These are phyloP conservation scores for Boletus sp. DNA, from an alignment of 768 basidiomycete species.

Conservation along the genomic window DNA sequence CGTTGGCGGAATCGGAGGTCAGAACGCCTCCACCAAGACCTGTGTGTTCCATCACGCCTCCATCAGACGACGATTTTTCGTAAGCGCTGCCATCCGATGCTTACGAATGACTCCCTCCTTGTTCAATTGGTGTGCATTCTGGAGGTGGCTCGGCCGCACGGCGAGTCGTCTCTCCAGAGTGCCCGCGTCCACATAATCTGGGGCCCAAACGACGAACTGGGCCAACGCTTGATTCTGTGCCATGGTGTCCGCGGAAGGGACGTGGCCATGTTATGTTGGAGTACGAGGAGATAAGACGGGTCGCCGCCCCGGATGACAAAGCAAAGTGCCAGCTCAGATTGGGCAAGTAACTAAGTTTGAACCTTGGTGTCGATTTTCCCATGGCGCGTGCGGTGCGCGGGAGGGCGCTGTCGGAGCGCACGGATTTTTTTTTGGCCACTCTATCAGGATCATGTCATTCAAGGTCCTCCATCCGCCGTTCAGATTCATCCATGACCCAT, in stretches of 20 bases:
- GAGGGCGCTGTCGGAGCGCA: too few relatives aligned
- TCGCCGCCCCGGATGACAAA: not conserved
- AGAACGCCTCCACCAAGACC: conserved; percentile 56
- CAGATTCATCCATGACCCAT: not conserved
- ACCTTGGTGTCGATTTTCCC: not conserved
- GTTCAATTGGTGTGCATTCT: conserved; percentile 35
- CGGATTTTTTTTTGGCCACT: not conserved
- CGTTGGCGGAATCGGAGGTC: conserved; percentile 50
- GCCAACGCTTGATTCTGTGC: conserved; percentile 9
- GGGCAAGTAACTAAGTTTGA: conserved; percentile 11
- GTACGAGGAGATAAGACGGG: not conserved
- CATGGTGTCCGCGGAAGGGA: conserved; percentile 11
- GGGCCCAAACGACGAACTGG: conserved; percentile 60
- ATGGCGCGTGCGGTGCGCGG: not conserved
- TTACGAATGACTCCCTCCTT: conserved; percentile 48
- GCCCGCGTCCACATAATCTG: conserved; percentile 58
- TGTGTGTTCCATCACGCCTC: conserved; percentile 20
- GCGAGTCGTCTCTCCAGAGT: conserved; percentile 49
- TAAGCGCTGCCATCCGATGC: conserved; percentile 19
- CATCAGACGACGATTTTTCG: conserved; percentile 7
- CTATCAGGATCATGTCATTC: not conserved
- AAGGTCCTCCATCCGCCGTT: not conserved
- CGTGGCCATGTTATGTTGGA: too few relatives aligned
- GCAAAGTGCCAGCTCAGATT: not conserved
- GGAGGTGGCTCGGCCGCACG: conserved; percentile 52